Evolutionary conservation across 75 land plant species (phyloP), one percentile per base, ranked within the genome.

Genomic region (Picea glauca): DNA sequence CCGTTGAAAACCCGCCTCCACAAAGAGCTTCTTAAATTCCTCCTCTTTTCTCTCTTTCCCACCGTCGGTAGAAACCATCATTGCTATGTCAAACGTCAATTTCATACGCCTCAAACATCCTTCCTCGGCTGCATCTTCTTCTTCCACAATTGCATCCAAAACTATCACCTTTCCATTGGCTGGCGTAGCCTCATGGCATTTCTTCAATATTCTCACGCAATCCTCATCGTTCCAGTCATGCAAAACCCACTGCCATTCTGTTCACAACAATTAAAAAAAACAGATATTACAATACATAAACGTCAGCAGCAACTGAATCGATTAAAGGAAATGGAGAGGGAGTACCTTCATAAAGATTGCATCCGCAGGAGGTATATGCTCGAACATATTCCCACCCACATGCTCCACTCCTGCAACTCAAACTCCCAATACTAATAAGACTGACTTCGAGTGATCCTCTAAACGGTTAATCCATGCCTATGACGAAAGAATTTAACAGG

Each of bases 311-410:
- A 40, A 40, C 43, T 5, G 3, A 40, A 40, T 40, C 5, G 4
- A 40, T 5, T 40, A 40, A 40, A 40, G 43, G 4, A 40, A 40
- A 4, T 40, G 43, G 43, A 40, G 0, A 40, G 43, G 4, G 43
- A 40, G 5, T 60, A 85, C 87, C 85, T 83, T 85, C 68, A 83
- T 79, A 60, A 85, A 80, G 54, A 83, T 38, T 31, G 79, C 79
- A 80, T 85, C 77, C 3, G 61, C 85, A 1, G 13, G 3, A 30
- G 87, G 85, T 15, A 85, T 43, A 23, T 57, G n/a, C 18, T 80
- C 77, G 20, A 85, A 83, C 87, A 85, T 85, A 65, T 80, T 60
- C 18, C 87, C 85, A 68, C 77, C 81, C 30, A 80, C 74, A 4
- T 83, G 62, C 64, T 83, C 62, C 58, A 83, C 79, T 54, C 85